These are phyloP conservation scores for Fagopyrum tataricum DNA, from an alignment of 148 eudicot species.

Conservation along the genomic window DNA sequence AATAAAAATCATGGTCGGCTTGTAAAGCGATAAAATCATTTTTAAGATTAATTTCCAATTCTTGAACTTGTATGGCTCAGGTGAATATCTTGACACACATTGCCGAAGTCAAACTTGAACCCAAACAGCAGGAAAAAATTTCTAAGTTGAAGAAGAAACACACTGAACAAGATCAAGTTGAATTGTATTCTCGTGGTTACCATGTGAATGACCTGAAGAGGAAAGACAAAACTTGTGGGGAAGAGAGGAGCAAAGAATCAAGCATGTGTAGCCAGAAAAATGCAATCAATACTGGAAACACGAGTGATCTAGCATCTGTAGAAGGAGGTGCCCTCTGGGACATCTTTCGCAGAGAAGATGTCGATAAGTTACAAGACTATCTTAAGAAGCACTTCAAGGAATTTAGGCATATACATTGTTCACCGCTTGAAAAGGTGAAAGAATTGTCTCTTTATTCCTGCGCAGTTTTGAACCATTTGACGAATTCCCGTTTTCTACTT, in stretches of 20 bases:
- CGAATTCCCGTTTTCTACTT: neutral
- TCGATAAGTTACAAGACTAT: slow-evolving; percentile 37
- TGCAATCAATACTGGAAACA: neutral
- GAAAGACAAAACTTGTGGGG: neutral
- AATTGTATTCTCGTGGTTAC: neutral
- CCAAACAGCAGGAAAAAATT: slow-evolving; percentile 22
- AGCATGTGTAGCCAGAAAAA: neutral
- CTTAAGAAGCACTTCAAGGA: slow-evolving; percentile 35
- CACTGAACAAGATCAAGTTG: slow-evolving; percentile 24
- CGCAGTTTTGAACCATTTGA: neutral
- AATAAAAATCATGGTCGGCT: neutral
- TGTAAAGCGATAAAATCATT: neutral
- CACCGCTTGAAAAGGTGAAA: slow-evolving; percentile 30
- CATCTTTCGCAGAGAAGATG: slow-evolving; percentile 46
- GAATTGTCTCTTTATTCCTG: neutral
- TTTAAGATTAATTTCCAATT: slow-evolving; percentile 8
- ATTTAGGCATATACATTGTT: slow-evolving; percentile 36
- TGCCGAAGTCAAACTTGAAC: slow-evolving; percentile 23
- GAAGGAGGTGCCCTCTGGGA: slow-evolving; percentile 52
- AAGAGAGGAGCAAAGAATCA: neutral
- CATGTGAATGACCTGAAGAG: neutral
- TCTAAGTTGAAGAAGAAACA: slow-evolving; percentile 20
- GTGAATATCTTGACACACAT: slow-evolving; percentile 56
- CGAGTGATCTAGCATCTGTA: neutral
- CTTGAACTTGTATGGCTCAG: slow-evolving; percentile 20